Conservation (phyloP, 2,329 filamentous ascomycete genomes). For the Botrytis elliptica region DNA sequence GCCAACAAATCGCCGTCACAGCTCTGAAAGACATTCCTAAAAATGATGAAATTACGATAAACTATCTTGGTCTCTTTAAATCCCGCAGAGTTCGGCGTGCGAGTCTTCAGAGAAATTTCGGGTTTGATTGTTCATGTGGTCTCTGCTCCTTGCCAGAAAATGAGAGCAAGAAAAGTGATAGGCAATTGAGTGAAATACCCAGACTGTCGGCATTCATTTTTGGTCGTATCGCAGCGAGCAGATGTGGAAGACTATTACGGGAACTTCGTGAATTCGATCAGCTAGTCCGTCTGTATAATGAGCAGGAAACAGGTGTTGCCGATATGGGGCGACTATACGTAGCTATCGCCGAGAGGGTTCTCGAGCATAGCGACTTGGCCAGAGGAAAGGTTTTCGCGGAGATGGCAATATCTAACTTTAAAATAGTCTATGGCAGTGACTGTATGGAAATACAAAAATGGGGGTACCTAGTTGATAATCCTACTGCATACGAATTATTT, state of each 20-base stretch:
- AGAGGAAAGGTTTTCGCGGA: conserved; percentile 38
- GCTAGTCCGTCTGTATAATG: conserved; percentile 34
- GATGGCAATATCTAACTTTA: conserved; percentile 27
- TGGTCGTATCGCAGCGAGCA: conserved; percentile 20
- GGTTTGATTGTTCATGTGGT: conserved; percentile 40
- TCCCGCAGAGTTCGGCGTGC: conserved; percentile 32
- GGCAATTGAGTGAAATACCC: conserved; percentile 29
- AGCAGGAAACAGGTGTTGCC: conserved; percentile 31
- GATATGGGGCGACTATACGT: conserved; percentile 33
- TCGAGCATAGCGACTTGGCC: conserved; percentile 39
- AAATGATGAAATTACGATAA: conserved; percentile 42
- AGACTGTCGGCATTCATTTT: conserved; percentile 35
- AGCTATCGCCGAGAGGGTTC: conserved; percentile 35
- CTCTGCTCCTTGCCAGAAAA: conserved; percentile 41
- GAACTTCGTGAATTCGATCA: conserved; percentile 32
- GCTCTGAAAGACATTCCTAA: conserved; percentile 40
- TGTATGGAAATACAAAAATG: conserved; percentile 23
- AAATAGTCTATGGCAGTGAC: conserved; percentile 22
- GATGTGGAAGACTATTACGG: conserved; percentile 19
- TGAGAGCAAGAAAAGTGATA: conserved; percentile 39
- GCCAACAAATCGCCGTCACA: conserved; percentile 39
- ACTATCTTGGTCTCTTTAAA: conserved; percentile 33
- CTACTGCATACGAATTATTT: conserved; percentile 26
- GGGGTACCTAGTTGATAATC: conserved; percentile 24
- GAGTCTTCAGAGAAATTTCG: conserved; percentile 37